Base-by-base conservation (phyloP, 495 filamentous ascomycete genomes). In the Annulohypoxylon stygium region DNA sequence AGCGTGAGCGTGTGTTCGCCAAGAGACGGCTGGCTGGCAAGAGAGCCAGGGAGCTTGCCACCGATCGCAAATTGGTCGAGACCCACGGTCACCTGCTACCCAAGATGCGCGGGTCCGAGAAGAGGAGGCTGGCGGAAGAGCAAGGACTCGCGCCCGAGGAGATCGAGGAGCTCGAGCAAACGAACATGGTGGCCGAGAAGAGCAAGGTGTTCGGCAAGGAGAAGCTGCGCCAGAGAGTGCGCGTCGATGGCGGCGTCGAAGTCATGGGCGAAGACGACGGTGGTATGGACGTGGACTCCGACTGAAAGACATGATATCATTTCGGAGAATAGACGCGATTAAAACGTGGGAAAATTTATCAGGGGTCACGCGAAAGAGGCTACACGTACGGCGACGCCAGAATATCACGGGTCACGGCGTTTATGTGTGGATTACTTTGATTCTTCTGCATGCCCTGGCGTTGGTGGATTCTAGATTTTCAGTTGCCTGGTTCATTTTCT, bases 21-120 rank as follows among this genome's bases (percentile, higher is more conserved):
- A 95, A 93, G 88, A 90, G 91, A 70, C 90, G 97, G 67, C 92
- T 98, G 92, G 90, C 89, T 50, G 95, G 96, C 76, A 97, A 96
- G 80, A 89, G 92, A 81, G 92, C 91, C 81, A 87, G 88, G 78
- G 90, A 95, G 84, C 83, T 90, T 69, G 92, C 90, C 77, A 85
- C 86, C 61, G 91, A 97, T 82, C 85, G 93, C 80, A 95, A 93
- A 86, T 86, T 98, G 68, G 95, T 99, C 64, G 92, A 90, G 72
- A 88, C 93, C 86, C 94, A 97, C 81, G 91, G 93, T 85, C 97
- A 98, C 83, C 86, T 99, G 78, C 81, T 95, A 69, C 92, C 91
- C 54, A 82, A 84, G 67, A 82, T 89, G 71, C 83, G 88, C 78
- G 88, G 85, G 70, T 86, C 82, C 71, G 83, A 89, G 81, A 86